A percentile compares a stretch with the other conserved stretches of the same genome.
These are phyloP conservation scores for Eucalyptus tenuipes DNA, from an alignment of 345 rosid genomes.

Conservation along the genomic window DNA sequence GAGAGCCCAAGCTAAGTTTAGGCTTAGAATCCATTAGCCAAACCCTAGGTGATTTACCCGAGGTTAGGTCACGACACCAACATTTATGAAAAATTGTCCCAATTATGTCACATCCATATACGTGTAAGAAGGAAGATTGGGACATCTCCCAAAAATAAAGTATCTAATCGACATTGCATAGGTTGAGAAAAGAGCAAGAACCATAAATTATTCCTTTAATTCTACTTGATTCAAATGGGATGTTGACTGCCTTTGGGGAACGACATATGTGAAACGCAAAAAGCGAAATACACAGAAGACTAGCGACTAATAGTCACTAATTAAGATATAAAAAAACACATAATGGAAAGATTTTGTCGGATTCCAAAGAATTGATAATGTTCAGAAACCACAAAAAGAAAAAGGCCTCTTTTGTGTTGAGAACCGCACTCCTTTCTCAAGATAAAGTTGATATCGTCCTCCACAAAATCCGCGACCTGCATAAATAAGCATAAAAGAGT, in stretches of 20 bases:
- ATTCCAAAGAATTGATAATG: background rate
- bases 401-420: background rate
- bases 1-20: no score
- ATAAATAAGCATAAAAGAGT: background rate
- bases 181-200: background rate
- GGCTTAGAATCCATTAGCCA: no score
- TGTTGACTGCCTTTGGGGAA: background rate
- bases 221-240: background rate
- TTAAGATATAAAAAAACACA: background rate
- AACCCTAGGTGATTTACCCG: no score
- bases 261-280: background rate
- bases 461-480: slow-evolving; percentile 71
- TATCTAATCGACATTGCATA: background rate
- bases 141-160: background rate
- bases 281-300: background rate
- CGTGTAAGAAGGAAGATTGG: background rate
- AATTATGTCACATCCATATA: no score
- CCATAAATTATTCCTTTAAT: background rate
- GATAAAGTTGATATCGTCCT: slow-evolving; percentile 73
- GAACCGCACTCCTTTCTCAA: slow-evolving; percentile 29
- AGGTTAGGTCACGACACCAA: no score
- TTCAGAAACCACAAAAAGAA: background rate
- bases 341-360: background rate
- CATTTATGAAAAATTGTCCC: no score
- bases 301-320: background rate